Conservation (phyloP, 352 stramenopile species). For the Globisporangium mamillatum region DNA sequence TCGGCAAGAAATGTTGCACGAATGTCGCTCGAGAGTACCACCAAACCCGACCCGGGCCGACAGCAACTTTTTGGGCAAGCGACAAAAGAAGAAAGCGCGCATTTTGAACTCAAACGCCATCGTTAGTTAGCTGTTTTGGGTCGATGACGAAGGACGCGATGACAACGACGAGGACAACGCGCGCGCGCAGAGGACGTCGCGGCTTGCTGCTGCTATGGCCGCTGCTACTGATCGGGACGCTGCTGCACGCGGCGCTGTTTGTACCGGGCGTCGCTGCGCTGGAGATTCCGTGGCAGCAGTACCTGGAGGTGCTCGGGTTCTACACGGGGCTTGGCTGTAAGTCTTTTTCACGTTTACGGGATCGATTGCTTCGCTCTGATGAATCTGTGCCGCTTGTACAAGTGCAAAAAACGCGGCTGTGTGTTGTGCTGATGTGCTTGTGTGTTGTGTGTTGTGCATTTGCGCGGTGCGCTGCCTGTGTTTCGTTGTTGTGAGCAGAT, state of each 20-base stretch:
- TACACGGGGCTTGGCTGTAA: conserved; percentile 51
- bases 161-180: not conserved
- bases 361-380: not conserved
- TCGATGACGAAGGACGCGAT: not conserved
- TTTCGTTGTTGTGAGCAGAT: conserved; percentile 25
- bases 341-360: conserved; percentile 10
- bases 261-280: conserved; percentile 2
- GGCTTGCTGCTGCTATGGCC: conserved; percentile 3
- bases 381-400: not conserved
- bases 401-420: not conserved
- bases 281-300: conserved; percentile 19
- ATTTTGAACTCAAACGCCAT: conserved; percentile 7
- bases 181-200: conserved; percentile 3
- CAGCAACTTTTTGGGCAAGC: not conserved
- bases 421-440: not conserved
- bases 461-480: not conserved
- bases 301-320: conserved; percentile 42
- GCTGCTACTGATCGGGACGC: not conserved
- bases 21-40: not conserved
- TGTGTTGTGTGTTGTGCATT: not conserved
- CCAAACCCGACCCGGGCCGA: not conserved
- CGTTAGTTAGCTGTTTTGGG: not conserved
- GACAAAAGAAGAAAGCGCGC: conserved; percentile 2
- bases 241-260: not conserved
- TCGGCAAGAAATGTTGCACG: conserved; percentile 1